A percentile compares a stretch with the other conserved stretches of the same genome.
These are phyloP conservation scores for Candida labiduridarum DNA, from an alignment of 1,139 yeast species.

Conservation along the genomic window DNA sequence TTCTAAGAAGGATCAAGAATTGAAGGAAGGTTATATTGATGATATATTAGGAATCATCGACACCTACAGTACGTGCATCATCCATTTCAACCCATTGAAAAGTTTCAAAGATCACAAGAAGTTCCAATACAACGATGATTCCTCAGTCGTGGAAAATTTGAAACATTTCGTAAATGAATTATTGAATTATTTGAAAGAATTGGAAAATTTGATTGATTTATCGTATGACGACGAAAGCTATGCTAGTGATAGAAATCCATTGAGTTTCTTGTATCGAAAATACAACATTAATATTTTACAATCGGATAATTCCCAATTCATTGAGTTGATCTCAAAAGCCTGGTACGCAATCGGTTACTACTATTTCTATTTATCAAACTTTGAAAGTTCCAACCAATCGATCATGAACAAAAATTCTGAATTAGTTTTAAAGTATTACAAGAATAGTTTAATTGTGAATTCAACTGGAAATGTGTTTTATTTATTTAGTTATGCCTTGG, in stretches of 20 bases:
- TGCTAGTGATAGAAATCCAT: slow-evolving; percentile 20
- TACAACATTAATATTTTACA: slow-evolving; percentile 38
- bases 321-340: slow-evolving; percentile 36
- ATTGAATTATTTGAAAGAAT: slow-evolving; percentile 24
- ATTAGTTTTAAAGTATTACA: slow-evolving; percentile 27
- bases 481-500: slow-evolving; percentile 42
- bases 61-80: slow-evolving; percentile 36
- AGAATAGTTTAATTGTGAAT: slow-evolving; percentile 42
- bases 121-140: slow-evolving; percentile 30
- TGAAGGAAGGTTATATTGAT: slow-evolving; percentile 32
- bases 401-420: slow-evolving; percentile 21
- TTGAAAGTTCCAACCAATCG: slow-evolving; percentile 29
- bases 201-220: slow-evolving; percentile 29
- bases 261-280: slow-evolving; percentile 42
- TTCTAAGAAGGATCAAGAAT: slow-evolving; percentile 37
- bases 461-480: slow-evolving; percentile 37
- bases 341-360: slow-evolving; percentile 45
- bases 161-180: slow-evolving; percentile 23
- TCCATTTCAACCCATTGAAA: slow-evolving; percentile 40
- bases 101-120: slow-evolving; percentile 23
- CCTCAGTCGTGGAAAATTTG: slow-evolving; percentile 26
- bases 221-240: slow-evolving; percentile 30
- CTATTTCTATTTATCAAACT: slow-evolving; percentile 31
- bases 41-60: slow-evolving; percentile 43
- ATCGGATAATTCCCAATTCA: slow-evolving; percentile 32